phyloP scores from a whole-genome alignment of 1,284 basidiomycete species.

The Cryptococcus sp. region DNA sequence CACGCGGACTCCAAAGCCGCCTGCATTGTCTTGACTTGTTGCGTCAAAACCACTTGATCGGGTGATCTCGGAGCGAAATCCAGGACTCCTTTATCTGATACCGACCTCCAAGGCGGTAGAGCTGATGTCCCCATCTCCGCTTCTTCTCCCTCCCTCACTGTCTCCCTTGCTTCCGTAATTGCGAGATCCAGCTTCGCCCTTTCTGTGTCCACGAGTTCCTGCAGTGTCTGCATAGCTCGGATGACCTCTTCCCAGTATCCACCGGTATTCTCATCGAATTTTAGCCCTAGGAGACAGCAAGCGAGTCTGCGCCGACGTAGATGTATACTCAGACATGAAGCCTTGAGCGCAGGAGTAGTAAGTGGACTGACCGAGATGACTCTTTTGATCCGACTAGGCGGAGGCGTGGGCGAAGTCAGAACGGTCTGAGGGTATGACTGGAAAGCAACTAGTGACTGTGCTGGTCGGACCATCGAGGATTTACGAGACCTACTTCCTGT shows the following conservation, averaged over 20 bases:
- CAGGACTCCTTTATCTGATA: not conserved
- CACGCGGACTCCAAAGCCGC: conserved; percentile 13
- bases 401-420: not conserved
- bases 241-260: conserved; percentile 31
- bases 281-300: conserved; percentile 38
- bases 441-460: not conserved
- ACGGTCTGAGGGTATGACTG: not conserved
- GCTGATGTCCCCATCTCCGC: not conserved
- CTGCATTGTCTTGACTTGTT: conserved; percentile 17
- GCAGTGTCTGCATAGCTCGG: conserved; percentile 14
- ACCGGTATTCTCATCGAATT: conserved; percentile 17
- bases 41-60: conserved; percentile 13
- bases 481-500: conserved; percentile 9
- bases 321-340: conserved; percentile 36
- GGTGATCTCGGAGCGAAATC: conserved; percentile 24
- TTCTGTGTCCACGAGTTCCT: conserved; percentile 14
- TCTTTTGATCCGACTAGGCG: not conserved
- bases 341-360: conserved; percentile 35
- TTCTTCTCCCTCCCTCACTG: not conserved
- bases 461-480: not conserved
- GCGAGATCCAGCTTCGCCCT: conserved; percentile 15
- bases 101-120: not conserved
- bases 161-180: conserved; percentile 10
- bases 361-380: conserved; percentile 17
- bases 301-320: conserved; percentile 34